phyloP scores from a whole-genome alignment of 129 eudicot genomes.

The Flaveria linearis region DNA sequence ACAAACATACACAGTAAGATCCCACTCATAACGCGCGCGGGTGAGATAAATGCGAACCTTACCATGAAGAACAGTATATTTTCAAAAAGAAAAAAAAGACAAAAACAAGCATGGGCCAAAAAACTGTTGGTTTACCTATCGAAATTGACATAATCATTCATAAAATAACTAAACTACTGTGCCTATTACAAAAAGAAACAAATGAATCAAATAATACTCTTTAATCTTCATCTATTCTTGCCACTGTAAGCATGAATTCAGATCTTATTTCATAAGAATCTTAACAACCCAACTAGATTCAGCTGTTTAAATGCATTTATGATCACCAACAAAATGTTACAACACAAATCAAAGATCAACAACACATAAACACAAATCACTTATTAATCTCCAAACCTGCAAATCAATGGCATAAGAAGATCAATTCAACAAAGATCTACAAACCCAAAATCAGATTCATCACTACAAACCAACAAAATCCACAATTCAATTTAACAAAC shows the following conservation, averaged over 20 bases:
- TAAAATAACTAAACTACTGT: slow-evolving; percentile 6
- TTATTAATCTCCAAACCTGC: neutral
- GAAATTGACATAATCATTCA: slow-evolving; percentile 7
- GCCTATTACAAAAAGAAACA: neutral
- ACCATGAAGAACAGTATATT: neutral
- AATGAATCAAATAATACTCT: neutral
- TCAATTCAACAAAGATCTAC: slow-evolving; percentile 3
- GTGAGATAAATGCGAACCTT: too few relatives aligned
- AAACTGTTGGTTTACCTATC: neutral
- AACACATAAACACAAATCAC: neutral
- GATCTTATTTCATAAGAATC: neutral
- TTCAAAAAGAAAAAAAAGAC: neutral
- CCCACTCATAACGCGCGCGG: too few relatives aligned
- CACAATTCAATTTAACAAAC: neutral
- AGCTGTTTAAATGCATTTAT: neutral
- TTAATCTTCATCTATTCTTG: neutral
- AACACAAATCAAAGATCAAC: slow-evolving; percentile 5
- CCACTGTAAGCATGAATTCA: neutral
- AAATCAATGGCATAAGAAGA: neutral
- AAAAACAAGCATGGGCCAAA: slow-evolving; percentile 1
- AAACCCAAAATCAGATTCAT: slow-evolving; percentile 26
- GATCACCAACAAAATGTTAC: neutral
- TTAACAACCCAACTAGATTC: neutral
- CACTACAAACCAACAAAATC: slow-evolving; percentile 20
- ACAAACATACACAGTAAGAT: too few relatives aligned